phyloP scores from a whole-genome alignment of 2,329 filamentous ascomycete species.

The Clonostachys sp. region DNA sequence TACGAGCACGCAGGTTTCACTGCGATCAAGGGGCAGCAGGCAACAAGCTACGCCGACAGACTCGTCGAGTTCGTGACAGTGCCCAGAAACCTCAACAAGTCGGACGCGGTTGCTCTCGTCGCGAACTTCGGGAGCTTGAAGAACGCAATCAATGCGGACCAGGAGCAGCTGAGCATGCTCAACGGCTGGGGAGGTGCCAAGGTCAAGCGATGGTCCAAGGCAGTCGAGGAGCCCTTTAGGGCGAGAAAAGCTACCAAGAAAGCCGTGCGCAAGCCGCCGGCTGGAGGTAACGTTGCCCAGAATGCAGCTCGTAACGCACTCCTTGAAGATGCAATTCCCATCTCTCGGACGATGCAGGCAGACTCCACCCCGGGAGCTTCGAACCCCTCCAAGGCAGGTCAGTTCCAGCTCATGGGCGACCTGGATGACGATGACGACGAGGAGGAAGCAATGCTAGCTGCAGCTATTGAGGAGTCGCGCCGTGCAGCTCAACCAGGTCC shows the following conservation, averaged over 20 bases:
- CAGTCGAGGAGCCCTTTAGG: conserved; percentile 81
- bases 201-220: conserved; percentile 77
- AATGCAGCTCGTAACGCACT: background rate
- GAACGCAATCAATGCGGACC: conserved; percentile 80
- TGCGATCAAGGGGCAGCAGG: conserved; percentile 81
- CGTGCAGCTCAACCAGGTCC: background rate
- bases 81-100: conserved; percentile 87
- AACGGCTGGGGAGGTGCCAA: conserved; percentile 95
- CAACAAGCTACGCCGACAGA: conserved; percentile 77
- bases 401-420: conserved; percentile 3
- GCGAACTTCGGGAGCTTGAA: conserved; percentile 87
- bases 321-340: conserved; percentile 28
- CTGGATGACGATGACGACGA: conserved; percentile 38
- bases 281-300: background rate
- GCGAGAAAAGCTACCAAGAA: conserved; percentile 64
- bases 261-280: conserved; percentile 13
- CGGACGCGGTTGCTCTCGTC: conserved; percentile 85
- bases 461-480: conserved; percentile 40
- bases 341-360: conserved; percentile 21
- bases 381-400: background rate
- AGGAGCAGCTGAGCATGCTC: conserved; percentile 81
- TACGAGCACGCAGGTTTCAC: conserved; percentile 80
- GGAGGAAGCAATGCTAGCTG: conserved; percentile 43
- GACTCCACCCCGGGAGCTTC: conserved; percentile 27
- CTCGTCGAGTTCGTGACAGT: conserved; percentile 91